Conservation (phyloP, 192 early-diverging fungal genomes). For the Jimgerdemannia lactiflua region DNA sequence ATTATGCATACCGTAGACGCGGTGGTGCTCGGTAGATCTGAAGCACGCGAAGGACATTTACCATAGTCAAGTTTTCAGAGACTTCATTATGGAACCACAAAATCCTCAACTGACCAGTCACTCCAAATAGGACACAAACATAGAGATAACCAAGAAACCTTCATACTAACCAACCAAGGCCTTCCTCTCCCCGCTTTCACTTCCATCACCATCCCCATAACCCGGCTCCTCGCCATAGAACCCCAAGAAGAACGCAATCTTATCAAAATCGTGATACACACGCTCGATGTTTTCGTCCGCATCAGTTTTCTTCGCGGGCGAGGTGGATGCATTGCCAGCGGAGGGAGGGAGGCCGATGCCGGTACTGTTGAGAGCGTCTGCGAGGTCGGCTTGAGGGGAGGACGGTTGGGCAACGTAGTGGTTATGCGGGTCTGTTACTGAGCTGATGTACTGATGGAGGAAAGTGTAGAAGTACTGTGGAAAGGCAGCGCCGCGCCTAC, state of each 20-base stretch:
- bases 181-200: background rate
- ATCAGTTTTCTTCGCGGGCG: conserved; percentile 26
- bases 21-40: no score
- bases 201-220: background rate
- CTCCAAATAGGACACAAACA: no score
- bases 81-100: no score
- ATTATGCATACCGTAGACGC: no score
- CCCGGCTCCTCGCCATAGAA: conserved; percentile 21
- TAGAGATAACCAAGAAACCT: no score
- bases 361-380: conserved; percentile 6
- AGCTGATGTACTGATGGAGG: conserved; percentile 68
- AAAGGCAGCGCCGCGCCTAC: conserved; percentile 71
- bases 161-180: background rate
- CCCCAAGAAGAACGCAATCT: conserved; percentile 58
- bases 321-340: conserved; percentile 2
- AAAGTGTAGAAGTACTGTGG: conserved; percentile 74
- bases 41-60: no score
- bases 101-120: no score
- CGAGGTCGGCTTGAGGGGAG: conserved; percentile 7
- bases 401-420: background rate
- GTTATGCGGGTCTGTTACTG: conserved; percentile 49
- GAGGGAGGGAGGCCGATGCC: conserved; percentile 10
- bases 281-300: conserved; percentile 77
- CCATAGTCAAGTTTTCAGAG: no score
- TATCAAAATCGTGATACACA: conserved; percentile 72